Conservation (phyloP, 176 grass and related monocot genomes). For the Canna indica region DNA sequence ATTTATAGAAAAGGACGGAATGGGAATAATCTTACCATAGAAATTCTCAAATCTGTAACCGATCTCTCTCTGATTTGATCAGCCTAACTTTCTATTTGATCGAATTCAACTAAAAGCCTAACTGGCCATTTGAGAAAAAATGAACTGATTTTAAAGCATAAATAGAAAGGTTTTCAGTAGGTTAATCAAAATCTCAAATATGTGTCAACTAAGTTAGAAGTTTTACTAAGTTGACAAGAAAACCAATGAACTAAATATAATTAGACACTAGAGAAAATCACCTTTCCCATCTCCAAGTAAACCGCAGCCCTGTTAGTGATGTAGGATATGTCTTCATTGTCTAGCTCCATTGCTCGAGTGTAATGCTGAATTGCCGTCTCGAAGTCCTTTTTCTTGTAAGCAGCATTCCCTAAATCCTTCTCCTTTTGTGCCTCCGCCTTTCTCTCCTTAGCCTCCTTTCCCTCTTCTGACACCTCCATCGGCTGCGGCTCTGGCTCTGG, state of each 20-base stretch:
- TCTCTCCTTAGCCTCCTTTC: constrained; percentile 47
- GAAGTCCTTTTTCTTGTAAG: constrained; percentile 28
- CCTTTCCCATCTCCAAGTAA: constrained; percentile 41
- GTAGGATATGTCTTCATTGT: constrained; percentile 39
- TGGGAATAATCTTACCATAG: no score
- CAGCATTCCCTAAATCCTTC: constrained; percentile 63
- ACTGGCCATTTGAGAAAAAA: no score
- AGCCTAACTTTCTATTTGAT: no score
- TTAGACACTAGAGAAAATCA: background rate
- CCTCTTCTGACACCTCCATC: constrained; percentile 61
- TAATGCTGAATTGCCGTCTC: constrained; percentile 35
- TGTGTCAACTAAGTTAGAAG: no score
- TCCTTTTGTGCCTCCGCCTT: constrained; percentile 77
- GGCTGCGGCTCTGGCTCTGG: constrained; percentile 44
- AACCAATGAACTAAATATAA: background rate
- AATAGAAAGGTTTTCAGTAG: no score
- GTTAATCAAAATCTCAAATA: no score
- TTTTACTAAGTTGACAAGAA: no score
- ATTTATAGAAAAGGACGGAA: no score
- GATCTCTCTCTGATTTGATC: no score
- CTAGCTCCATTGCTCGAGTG: constrained; percentile 24
- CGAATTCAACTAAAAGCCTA: no score
- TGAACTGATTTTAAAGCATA: no score
- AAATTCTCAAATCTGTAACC: no score
- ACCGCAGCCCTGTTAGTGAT: constrained; percentile 47